A percentile compares a stretch with the other conserved stretches of the same genome.
phyloP scores from a whole-genome alignment of 208 protist genomes.

The Leishmania aethiopica region DNA sequence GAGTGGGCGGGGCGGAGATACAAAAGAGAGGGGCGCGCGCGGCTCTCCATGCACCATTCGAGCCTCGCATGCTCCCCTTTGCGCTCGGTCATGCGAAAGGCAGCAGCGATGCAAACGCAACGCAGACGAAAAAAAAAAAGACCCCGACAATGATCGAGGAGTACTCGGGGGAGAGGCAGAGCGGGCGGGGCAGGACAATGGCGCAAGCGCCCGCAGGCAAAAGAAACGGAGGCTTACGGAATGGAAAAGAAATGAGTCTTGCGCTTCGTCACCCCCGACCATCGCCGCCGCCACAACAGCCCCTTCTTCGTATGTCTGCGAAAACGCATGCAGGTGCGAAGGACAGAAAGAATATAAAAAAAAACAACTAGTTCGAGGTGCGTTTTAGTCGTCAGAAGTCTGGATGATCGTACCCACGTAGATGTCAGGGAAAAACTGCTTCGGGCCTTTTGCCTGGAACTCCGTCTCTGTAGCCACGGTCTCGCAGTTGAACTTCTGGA shows the following conservation, averaged over 20 bases:
- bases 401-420: slow-evolving; percentile 79
- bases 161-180: neutral
- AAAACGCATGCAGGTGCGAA: neutral
- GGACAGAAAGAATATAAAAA: neutral
- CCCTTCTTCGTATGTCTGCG: neutral
- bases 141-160: neutral
- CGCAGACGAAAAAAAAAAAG: neutral
- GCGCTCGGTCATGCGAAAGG: neutral
- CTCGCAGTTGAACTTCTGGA: slow-evolving; percentile 62
- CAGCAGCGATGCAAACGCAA: neutral
- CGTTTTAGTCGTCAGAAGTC: slow-evolving; percentile 45
- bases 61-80: neutral
- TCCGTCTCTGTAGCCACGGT: slow-evolving; percentile 67
- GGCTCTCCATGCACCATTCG: neutral
- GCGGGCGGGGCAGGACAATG: neutral
- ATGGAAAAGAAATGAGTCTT: neutral
- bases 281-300: neutral
- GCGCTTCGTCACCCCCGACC: neutral
- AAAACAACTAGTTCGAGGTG: neutral
- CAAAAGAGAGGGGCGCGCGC: neutral
- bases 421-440: slow-evolving; percentile 85
- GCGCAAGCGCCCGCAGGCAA: neutral
- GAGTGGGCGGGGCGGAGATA: neutral
- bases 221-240: neutral
- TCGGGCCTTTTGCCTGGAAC: slow-evolving; percentile 67